phyloP scores from a whole-genome alignment of 2,329 filamentous ascomycete genomes.

The Microdochium bolleyi region DNA sequence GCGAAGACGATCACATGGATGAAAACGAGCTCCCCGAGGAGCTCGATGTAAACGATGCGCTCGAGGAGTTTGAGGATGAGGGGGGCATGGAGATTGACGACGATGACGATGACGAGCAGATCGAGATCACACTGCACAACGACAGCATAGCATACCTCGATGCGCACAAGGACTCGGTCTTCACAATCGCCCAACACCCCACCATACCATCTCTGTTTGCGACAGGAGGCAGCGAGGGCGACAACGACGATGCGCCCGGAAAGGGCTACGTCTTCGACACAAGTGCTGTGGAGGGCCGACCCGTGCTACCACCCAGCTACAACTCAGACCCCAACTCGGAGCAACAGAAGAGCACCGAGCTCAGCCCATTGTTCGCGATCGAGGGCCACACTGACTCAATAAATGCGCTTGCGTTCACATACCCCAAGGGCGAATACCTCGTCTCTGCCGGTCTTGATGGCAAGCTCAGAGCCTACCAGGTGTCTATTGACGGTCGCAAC shows the following conservation, averaged over 20 bases:
- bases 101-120: slow-evolving; percentile 44
- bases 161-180: slow-evolving; percentile 81
- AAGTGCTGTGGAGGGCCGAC: slow-evolving; percentile 51
- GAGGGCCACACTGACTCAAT: slow-evolving; percentile 92
- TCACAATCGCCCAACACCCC: slow-evolving; percentile 91
- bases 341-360: slow-evolving; percentile 39
- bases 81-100: slow-evolving; percentile 75
- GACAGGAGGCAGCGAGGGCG: slow-evolving; percentile 68
- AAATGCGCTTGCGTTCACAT: slow-evolving; percentile 77
- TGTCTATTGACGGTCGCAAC: slow-evolving; percentile 34
- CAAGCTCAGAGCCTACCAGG: slow-evolving; percentile 62
- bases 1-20: slow-evolving; percentile 26
- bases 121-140: slow-evolving; percentile 77
- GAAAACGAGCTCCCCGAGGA: slow-evolving; percentile 24
- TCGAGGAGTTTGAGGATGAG: slow-evolving; percentile 58
- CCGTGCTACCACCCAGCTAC: slow-evolving; percentile 70
- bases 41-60: slow-evolving; percentile 68
- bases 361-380: slow-evolving; percentile 63
- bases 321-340: slow-evolving; percentile 57
- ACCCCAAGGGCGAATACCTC: slow-evolving; percentile 74
- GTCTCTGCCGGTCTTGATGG: slow-evolving; percentile 88
- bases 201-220: slow-evolving; percentile 68
- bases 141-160: slow-evolving; percentile 94
- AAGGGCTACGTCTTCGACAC: slow-evolving; percentile 82
- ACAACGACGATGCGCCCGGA: slow-evolving; percentile 55